Conservation (phyloP, 2,329 filamentous ascomycete species). For the Zymoseptoria ardabiliae region DNA sequence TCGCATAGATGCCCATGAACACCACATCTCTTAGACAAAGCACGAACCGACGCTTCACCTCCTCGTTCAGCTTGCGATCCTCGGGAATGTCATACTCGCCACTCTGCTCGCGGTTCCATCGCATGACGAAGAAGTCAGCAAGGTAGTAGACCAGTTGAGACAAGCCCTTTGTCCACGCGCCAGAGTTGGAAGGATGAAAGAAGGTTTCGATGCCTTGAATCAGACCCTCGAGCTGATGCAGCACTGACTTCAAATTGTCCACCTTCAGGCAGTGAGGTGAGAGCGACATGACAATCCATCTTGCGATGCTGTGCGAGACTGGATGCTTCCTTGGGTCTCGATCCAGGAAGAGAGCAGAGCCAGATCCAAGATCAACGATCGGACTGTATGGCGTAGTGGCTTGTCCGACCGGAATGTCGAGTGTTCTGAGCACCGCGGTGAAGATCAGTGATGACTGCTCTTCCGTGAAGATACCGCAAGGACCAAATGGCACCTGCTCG, state of each 20-base stretch:
- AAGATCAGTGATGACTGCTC: slow-evolving; percentile 91
- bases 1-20: slow-evolving; percentile 97
- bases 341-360: slow-evolving; percentile 78
- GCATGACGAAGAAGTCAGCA: slow-evolving; percentile 91
- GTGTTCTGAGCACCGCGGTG: slow-evolving; percentile 77
- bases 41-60: slow-evolving; percentile 84
- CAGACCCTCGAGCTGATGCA: slow-evolving; percentile 80
- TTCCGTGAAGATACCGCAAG: slow-evolving; percentile 84
- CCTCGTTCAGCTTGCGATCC: slow-evolving; percentile 69
- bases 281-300: slow-evolving; percentile 87
- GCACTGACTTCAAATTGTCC: slow-evolving; percentile 59
- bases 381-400: slow-evolving; percentile 83
- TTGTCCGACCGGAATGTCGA: slow-evolving; percentile 95
- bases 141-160: slow-evolving; percentile 88
- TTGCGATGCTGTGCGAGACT: slow-evolving; percentile 80
- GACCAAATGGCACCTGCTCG: slow-evolving; percentile 67
- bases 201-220: slow-evolving; percentile 96
- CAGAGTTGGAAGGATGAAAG: slow-evolving; percentile 96
- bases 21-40: slow-evolving; percentile 82
- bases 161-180: slow-evolving; percentile 80
- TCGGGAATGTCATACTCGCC: slow-evolving; percentile 81
- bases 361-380: slow-evolving; percentile 72
- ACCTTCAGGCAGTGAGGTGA: slow-evolving; percentile 73
- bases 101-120: slow-evolving; percentile 92
- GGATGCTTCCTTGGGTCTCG: slow-evolving; percentile 92